Conservation (phyloP, 2,329 filamentous ascomycete species). For the Trichophyton simii region DNA sequence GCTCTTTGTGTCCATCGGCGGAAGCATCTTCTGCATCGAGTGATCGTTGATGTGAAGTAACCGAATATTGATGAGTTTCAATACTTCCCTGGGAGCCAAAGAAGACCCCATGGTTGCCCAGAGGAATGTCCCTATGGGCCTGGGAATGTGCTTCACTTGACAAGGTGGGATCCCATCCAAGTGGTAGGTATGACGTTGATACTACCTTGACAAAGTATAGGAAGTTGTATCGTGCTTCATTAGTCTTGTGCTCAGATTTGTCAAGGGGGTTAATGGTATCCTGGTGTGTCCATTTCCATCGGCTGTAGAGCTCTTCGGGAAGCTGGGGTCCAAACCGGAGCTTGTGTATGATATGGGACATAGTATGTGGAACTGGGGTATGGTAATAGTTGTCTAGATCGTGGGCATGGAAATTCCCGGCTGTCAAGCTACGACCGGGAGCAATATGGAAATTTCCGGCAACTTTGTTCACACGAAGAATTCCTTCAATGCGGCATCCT, state of each 20-base stretch:
- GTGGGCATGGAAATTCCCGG: conserved; percentile 93
- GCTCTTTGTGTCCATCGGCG: conserved; percentile 81
- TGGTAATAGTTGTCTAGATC: conserved; percentile 94
- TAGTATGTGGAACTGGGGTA: conserved; percentile 61
- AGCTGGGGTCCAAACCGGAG: conserved; percentile 89
- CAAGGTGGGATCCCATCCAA: conserved; percentile 65
- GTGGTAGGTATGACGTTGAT: conserved; percentile 81
- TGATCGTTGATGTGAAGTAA: conserved; percentile 90
- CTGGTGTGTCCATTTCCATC: conserved; percentile 69
- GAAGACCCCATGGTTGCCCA: conserved; percentile 58
- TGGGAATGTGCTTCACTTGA: conserved; percentile 27
- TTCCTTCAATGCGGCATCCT: conserved; percentile 87
- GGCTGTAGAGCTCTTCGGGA: conserved; percentile 53
- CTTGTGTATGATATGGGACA: conserved; percentile 77
- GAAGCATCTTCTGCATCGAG: conserved; percentile 71
- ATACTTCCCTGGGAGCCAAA: conserved; percentile 61
- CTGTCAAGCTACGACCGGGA: conserved; percentile 89
- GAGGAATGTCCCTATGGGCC: conserved; percentile 43
- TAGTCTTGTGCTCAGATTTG: conserved; percentile 59
- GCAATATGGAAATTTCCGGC: conserved; percentile 98
- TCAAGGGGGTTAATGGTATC: conserved; percentile 81
- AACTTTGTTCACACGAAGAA: conserved; percentile 92
- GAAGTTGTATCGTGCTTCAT: conserved; percentile 80
- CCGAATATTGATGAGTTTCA: conserved; percentile 96
- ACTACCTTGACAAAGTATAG: conserved; percentile 99